Evolutionary conservation across 1,284 basidiomycete species (phyloP).

Genomic region (Kwoniella shivajii): DNA sequence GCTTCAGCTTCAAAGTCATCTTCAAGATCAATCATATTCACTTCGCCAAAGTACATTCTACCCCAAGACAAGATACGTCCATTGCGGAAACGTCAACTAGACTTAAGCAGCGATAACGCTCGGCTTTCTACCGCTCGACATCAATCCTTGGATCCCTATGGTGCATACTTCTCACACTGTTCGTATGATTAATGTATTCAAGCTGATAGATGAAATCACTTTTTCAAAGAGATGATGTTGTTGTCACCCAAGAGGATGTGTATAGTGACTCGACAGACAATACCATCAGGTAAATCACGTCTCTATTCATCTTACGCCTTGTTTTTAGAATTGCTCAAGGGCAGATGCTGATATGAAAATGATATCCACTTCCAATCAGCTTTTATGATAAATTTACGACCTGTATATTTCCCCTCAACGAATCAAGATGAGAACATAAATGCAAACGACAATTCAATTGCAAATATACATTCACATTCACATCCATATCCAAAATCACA

Average conservation of each 20-base stretch:
- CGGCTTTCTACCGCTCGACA: too few species aligned
- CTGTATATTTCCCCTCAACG: conserved; percentile 10
- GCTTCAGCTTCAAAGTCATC: too few species aligned
- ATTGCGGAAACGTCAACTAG: too few species aligned
- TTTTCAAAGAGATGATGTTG: conserved; percentile 5
- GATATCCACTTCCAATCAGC: conserved; percentile 2
- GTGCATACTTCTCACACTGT: too few species aligned
- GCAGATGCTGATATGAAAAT: neutral
- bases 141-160: too few species aligned
- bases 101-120: neutral
- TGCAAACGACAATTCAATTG: too few species aligned
- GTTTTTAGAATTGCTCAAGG: neutral
- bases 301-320: neutral
- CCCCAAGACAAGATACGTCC: too few species aligned
- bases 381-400: conserved; percentile 27
- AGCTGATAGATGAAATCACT: too few species aligned
- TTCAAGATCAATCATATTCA: neutral
- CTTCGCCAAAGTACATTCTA: neutral
- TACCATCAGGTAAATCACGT: conserved; percentile 9
- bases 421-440: neutral
- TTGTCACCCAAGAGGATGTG: conserved; percentile 10
- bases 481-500: neutral
- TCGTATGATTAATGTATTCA: too few species aligned
- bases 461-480: too few species aligned
- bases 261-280: conserved; percentile 11